These are phyloP conservation scores for Gamsiella multidivaricata DNA, from an alignment of 192 early-diverging fungal species.

Conservation along the genomic window DNA sequence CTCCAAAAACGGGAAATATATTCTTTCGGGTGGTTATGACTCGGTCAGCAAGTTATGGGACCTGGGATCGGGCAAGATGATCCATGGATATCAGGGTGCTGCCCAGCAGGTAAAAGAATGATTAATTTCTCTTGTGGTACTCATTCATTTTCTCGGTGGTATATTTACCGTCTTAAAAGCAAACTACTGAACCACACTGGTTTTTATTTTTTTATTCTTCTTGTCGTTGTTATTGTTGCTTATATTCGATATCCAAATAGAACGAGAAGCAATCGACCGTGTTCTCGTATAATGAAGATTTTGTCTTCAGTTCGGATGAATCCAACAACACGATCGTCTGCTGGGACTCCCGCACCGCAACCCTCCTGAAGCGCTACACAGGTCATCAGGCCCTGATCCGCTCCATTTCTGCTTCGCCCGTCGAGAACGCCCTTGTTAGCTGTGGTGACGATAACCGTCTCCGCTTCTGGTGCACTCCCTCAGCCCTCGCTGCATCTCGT, in stretches of 20 bases:
- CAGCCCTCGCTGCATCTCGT: neutral
- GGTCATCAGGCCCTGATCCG: slow-evolving; percentile 67
- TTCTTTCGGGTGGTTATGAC: slow-evolving; percentile 85
- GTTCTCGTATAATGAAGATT: slow-evolving; percentile 78
- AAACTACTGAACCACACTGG: too few species aligned
- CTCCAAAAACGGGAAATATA: slow-evolving; percentile 78
- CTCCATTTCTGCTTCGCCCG: slow-evolving; percentile 70
- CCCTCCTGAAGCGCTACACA: slow-evolving; percentile 61
- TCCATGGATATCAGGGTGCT: slow-evolving; percentile 80
- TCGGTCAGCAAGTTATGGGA: slow-evolving; percentile 87
- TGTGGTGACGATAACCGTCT: slow-evolving; percentile 59
- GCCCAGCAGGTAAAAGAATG: slow-evolving; percentile 61
- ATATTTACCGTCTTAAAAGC: neutral
- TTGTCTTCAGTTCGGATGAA: slow-evolving; percentile 78
- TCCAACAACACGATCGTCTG: slow-evolving; percentile 66
- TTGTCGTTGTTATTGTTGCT: neutral
- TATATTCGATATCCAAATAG: slow-evolving; percentile 14
- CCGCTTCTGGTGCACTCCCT: slow-evolving; percentile 26
- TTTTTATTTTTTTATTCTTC: neutral
- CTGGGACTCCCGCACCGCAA: slow-evolving; percentile 80
- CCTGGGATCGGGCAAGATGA: slow-evolving; percentile 72
- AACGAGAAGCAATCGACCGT: slow-evolving; percentile 51
- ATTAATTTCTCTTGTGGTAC: too few species aligned
- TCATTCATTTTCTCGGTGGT: neutral
- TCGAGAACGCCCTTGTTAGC: slow-evolving; percentile 68